Base-by-base conservation (phyloP, 768 basidiomycete species). In the Ramaria sp. region DNA sequence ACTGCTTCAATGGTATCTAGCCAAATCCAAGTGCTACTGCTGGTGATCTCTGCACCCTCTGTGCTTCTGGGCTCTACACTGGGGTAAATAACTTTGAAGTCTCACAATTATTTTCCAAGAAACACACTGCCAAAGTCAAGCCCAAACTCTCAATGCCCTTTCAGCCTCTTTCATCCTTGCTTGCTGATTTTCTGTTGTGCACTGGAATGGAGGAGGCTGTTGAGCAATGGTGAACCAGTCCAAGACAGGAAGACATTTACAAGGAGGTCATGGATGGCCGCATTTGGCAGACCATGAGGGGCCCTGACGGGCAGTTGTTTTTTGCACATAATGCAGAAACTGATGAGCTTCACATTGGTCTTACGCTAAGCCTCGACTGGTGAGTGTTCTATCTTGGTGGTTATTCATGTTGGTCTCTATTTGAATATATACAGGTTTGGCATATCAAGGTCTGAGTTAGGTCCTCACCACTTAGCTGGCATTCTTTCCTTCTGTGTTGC, bases 321-420 rank as follows among this genome's bases (percentile, higher is more conserved):
- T n/a, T n/a, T n/a, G n/a, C n/a, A n/a, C n/a, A n/a, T n/a, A n/a
- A n/a, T 57, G 60, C 1, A 49, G 58, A 59, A 27, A 27, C 27
- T 15, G 66, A 65, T 0, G 68, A 71, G 52, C 62, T 71, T 0
- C 60, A 64, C 0, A 62, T 71, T 51, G 70, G 67, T 0, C 38
- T 71, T 0, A 64, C 66, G 0, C 56, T 66, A 13, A 68, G 70
- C 0, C 52, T 69, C 12, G 71, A 72, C 37, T 73, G 70, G 69
- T 72, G 54, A 34, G 67, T 53, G 27, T 39, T 53, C n/a, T n/a
- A 34, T 41, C 33, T 9, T 17, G 42, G n/a, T n/a, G n/a, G n/a
- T n/a, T n/a, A n/a, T n/a, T n/a, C n/a, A n/a, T n/a, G n/a, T n/a
- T n/a, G n/a, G n/a, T n/a, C n/a, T 30, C 15, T 17, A 12, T 2